Conservation (phyloP, 768 basidiomycete species). For the Suillus clintonianus region DNA sequence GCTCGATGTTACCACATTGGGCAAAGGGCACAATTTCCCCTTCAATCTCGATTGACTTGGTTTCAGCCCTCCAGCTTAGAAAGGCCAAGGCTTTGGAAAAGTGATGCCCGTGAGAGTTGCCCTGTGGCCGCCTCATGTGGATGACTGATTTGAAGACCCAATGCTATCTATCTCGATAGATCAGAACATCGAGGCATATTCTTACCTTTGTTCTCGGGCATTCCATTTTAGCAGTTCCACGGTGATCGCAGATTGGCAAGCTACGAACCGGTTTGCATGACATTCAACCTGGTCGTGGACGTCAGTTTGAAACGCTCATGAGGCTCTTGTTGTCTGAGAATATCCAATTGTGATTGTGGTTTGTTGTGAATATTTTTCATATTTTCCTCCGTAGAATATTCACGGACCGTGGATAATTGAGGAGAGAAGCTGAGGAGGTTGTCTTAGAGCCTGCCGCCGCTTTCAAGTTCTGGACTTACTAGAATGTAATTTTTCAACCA, state of each 20-base stretch:
- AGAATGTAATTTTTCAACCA: not conserved
- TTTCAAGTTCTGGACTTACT: not conserved
- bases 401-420: not conserved
- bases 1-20: not conserved
- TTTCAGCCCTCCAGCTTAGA: not conserved
- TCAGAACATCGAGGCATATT: not conserved
- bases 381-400: not conserved
- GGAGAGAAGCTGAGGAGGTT: not conserved
- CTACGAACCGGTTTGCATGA: slow-evolving; percentile 1
- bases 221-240: not conserved
- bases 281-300: not conserved
- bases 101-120: slow-evolving; percentile 3
- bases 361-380: not conserved
- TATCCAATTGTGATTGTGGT: not conserved
- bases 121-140: not conserved
- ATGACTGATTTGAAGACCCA: not conserved
- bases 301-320: not conserved
- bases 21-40: not conserved
- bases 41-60: not conserved
- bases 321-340: not conserved
- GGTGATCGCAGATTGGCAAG: not conserved
- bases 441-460: not conserved
- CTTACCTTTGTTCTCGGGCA: not conserved
- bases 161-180: not conserved
- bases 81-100: not conserved